These are phyloP conservation scores for Stropharia rugosoannulata DNA, from an alignment of 768 basidiomycete species.

Conservation along the genomic window DNA sequence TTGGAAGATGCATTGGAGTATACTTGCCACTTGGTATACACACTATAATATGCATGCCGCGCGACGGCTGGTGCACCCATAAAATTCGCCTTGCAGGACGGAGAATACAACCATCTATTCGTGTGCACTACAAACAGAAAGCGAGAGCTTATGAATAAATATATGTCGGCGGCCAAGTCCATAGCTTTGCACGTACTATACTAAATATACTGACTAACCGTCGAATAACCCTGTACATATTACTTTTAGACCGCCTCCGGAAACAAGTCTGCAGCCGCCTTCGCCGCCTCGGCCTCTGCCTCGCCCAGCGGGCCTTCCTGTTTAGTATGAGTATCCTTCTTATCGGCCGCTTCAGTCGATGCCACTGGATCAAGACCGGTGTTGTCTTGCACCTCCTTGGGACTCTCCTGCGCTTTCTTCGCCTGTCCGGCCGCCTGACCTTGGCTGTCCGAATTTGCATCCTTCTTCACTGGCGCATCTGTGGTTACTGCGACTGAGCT, in stretches of 20 bases:
- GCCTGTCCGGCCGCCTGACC: neutral
- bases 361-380: neutral
- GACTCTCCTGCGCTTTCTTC: neutral
- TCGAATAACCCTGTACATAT: conserved; percentile 5
- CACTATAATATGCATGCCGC: no score
- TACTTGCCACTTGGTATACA: no score
- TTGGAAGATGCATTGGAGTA: no score
- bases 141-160: conserved; percentile 2
- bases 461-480: conserved; percentile 8
- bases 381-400: neutral
- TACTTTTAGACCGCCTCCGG: conserved; percentile 32
- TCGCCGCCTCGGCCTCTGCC: conserved; percentile 48
- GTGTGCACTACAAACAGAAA: no score
- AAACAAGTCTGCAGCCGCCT: conserved; percentile 53
- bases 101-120: no score
- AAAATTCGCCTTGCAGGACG: no score
- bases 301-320: conserved; percentile 44
- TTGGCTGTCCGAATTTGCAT: conserved; percentile 1
- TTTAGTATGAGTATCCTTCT: conserved; percentile 5
- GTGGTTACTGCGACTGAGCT: conserved; percentile 18
- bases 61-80: no score
- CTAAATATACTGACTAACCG: neutral
- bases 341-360: neutral
- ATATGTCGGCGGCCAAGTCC: conserved; percentile 1
- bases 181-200: neutral